A percentile compares a stretch with the other conserved stretches of the same genome.
phyloP scores from a whole-genome alignment of 2,329 filamentous ascomycete genomes.

The Colletotrichum cereale region DNA sequence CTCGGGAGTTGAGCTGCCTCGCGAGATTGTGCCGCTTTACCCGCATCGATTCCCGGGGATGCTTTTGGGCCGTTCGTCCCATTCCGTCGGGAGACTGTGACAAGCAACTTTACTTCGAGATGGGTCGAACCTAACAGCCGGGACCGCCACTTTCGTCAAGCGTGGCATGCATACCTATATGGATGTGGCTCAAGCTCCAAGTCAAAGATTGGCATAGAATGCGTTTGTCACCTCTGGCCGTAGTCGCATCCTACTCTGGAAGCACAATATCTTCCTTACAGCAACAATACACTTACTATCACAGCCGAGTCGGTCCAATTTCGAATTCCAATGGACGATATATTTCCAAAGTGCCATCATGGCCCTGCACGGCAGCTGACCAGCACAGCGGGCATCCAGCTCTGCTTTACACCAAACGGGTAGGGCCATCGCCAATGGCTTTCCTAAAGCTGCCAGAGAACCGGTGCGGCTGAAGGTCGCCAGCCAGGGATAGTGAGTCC shows the following conservation, averaged over 20 bases:
- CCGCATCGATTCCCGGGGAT: slow-evolving; percentile 15
- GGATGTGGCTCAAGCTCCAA: not conserved
- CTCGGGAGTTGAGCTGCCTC: not conserved
- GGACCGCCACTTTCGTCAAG: not conserved
- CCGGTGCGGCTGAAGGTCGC: slow-evolving; percentile 31
- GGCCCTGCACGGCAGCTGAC: not conserved
- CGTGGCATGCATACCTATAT: not conserved
- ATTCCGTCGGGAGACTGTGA: not conserved
- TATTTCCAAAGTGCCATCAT: not conserved
- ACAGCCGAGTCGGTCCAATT: not conserved
- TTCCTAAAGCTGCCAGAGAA: slow-evolving; percentile 19
- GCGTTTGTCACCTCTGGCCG: not conserved
- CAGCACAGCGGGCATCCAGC: not conserved
- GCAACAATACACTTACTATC: not conserved
- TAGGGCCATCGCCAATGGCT: slow-evolving; percentile 31
- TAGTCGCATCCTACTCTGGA: not conserved
- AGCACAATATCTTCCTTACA: not conserved
- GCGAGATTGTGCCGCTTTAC: slow-evolving; percentile 14
- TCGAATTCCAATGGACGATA: not conserved
- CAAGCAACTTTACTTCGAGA: not conserved
- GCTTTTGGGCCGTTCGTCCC: slow-evolving; percentile 20
- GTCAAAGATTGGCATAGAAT: not conserved
- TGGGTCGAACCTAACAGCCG: not conserved
- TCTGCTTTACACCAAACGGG: slow-evolving; percentile 6
- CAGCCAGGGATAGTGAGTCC: slow-evolving; percentile 16